Evolutionary conservation across 1,284 basidiomycete species (phyloP).

Genomic region (Boletus mariae): DNA sequence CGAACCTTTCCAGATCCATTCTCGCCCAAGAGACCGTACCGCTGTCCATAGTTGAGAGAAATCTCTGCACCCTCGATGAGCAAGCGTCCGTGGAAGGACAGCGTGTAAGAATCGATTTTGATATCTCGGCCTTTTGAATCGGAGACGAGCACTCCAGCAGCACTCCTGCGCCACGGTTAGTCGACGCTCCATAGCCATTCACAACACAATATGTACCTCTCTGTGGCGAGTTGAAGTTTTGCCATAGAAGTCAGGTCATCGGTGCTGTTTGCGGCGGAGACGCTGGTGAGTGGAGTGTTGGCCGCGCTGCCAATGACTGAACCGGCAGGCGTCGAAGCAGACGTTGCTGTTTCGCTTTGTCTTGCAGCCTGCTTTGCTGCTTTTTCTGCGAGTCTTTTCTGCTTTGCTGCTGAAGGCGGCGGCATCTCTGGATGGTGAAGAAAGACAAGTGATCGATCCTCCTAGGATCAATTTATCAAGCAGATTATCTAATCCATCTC

Average conservation of each 20-base stretch:
- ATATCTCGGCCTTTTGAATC: constrained; percentile 93
- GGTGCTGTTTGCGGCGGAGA: constrained; percentile 69
- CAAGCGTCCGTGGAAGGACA: constrained; percentile 96
- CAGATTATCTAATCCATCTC: constrained; percentile 28
- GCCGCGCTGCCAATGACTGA: constrained; percentile 59
- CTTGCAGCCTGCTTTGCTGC: constrained; percentile 73
- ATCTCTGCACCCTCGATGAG: constrained; percentile 89
- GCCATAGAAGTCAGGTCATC: constrained; percentile 82
- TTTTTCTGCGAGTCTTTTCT: constrained; percentile 87
- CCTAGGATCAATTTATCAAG: constrained; percentile 16
- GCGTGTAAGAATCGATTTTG: constrained; percentile 94
- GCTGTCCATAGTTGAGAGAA: constrained; percentile 94
- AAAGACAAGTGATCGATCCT: constrained; percentile 24
- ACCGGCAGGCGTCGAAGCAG: constrained; percentile 57
- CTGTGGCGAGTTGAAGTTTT: constrained; percentile 83
- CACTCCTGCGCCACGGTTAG: constrained; percentile 53
- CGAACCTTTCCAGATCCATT: constrained; percentile 96
- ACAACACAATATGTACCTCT: constrained; percentile 53
- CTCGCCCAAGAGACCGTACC: constrained; percentile 94
- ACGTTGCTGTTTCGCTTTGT: constrained; percentile 44
- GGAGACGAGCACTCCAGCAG: constrained; percentile 88
- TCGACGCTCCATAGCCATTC: not conserved
- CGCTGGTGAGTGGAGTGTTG: constrained; percentile 77
- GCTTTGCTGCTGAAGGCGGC: constrained; percentile 71
- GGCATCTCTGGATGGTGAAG: constrained; percentile 46